Percentiles rank a stretch among this genome's conserved stretches.
phyloP scores from a whole-genome alignment of 352 stramenopile genomes.

The Pythium folliculosum region DNA sequence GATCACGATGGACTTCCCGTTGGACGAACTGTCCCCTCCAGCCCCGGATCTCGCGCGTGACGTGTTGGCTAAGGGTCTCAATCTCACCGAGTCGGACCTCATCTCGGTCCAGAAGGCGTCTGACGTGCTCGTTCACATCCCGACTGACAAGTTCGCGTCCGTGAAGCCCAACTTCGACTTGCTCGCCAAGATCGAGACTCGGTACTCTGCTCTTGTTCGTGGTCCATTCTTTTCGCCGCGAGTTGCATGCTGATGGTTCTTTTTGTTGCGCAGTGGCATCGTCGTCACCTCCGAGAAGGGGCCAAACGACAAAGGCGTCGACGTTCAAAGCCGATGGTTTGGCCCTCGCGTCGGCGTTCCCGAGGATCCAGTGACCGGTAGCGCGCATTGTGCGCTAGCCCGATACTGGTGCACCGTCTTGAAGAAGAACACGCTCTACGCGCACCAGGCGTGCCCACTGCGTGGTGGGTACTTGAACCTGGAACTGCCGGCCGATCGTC shows the following conservation, averaged over 20 bases:
- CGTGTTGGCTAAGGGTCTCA: slow-evolving; percentile 26
- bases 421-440: slow-evolving; percentile 42
- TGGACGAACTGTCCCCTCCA: slow-evolving; percentile 21
- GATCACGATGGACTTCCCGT: slow-evolving; percentile 70
- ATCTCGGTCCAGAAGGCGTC: slow-evolving; percentile 23
- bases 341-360: slow-evolving; percentile 82
- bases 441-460: slow-evolving; percentile 45
- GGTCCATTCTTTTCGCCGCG: background rate
- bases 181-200: slow-evolving; percentile 26
- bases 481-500: slow-evolving; percentile 34
- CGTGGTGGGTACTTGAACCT: slow-evolving; percentile 48
- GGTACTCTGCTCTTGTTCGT: slow-evolving; percentile 17
- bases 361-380: slow-evolving; percentile 94
- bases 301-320: slow-evolving; percentile 26
- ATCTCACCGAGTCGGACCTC: slow-evolving; percentile 19
- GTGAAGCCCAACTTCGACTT: slow-evolving; percentile 34
- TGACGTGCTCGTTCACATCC: slow-evolving; percentile 38
- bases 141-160: slow-evolving; percentile 17
- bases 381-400: slow-evolving; percentile 86
- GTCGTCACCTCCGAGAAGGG: slow-evolving; percentile 34
- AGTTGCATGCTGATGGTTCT: background rate
- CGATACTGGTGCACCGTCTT: slow-evolving; percentile 79
- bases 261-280: slow-evolving; percentile 31
- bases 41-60: slow-evolving; percentile 10
- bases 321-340: slow-evolving; percentile 88